Evolutionary conservation across 2,329 filamentous ascomycete genomes (phyloP).

Genomic region (Talaromyces sp.): DNA sequence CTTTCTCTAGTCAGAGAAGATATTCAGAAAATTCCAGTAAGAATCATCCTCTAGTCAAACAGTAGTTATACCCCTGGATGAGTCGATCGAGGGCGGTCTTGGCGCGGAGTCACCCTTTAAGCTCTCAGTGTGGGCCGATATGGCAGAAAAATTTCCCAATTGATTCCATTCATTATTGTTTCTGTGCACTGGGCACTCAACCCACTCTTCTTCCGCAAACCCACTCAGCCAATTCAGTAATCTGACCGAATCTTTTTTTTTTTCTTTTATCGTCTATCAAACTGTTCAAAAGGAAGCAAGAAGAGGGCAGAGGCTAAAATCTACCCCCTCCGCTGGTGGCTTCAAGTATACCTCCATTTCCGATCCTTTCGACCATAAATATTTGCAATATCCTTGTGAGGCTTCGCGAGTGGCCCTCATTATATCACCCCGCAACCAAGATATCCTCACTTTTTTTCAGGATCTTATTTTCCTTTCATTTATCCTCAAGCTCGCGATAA

Average conservation of each 20-base stretch:
- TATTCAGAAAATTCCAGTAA: too few relatives aligned
- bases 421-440: not conserved
- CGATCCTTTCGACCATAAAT: not conserved
- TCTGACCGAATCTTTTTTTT: not conserved
- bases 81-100: not conserved
- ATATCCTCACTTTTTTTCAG: not conserved
- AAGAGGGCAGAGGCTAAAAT: not conserved
- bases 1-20: too few relatives aligned
- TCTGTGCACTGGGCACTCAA: not conserved
- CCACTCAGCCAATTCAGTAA: slow-evolving; percentile 12
- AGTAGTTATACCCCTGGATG: not conserved
- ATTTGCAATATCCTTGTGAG: not conserved
- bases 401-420: not conserved
- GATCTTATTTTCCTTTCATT: too few relatives aligned
- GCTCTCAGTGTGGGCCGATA: not conserved
- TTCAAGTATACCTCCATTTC: not conserved
- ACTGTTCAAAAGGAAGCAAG: not conserved
- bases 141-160: slow-evolving; percentile 3
- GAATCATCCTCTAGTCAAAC: too few relatives aligned
- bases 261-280: slow-evolving; percentile 17
- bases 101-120: not conserved
- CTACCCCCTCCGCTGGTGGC: not conserved
- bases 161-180: not conserved
- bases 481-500: not conserved
- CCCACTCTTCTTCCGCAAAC: not conserved